Percentiles rank a stretch among this genome's conserved stretches.
These are phyloP conservation scores for Colletotrichum chrysophilum DNA, from an alignment of 2,329 filamentous ascomycete species.

Conservation along the genomic window DNA sequence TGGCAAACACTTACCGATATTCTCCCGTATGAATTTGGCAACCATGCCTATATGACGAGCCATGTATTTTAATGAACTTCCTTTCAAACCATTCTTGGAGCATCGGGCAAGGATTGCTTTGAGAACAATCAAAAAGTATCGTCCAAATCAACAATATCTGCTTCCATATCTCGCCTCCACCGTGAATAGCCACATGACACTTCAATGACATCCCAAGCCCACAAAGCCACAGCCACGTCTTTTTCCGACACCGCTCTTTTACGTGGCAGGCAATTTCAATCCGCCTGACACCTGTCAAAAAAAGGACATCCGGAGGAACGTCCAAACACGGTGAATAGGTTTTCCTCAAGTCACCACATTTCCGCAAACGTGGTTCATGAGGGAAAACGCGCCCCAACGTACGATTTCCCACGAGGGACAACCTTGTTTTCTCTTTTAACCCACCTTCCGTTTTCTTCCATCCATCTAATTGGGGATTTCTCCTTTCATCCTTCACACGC, in stretches of 20 bases:
- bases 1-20: neutral
- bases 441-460: neutral
- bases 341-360: neutral
- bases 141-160: neutral
- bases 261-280: neutral
- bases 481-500: neutral
- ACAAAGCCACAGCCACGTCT: neutral
- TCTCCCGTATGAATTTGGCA: neutral
- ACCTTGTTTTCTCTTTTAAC: neutral
- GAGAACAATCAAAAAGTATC: neutral
- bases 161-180: neutral
- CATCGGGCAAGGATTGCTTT: neutral
- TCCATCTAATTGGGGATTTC: neutral
- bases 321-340: neutral
- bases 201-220: neutral
- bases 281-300: neutral
- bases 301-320: neutral
- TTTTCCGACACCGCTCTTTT: neutral
- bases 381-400: neutral
- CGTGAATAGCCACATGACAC: neutral
- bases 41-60: neutral
- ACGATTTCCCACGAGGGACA: neutral
- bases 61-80: slow-evolving; percentile 2
- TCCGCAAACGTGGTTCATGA: neutral
- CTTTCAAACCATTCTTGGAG: neutral